Evolutionary conservation across 177 flowering plant genomes (phyloP), one percentile per base, ranked within the genome.

Genomic region (Vitis hybrid): DNA sequence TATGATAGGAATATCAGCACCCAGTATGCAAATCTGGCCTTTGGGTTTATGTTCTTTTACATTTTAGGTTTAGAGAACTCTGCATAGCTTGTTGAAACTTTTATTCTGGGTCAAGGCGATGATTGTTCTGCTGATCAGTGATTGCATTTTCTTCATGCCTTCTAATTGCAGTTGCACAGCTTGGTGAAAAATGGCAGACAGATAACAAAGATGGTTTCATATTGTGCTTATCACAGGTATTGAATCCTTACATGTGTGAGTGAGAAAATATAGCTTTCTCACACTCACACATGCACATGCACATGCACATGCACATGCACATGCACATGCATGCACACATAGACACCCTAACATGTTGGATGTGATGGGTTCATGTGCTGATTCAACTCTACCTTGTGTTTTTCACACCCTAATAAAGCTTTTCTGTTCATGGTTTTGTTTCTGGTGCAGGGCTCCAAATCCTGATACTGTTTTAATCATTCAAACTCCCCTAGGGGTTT

Each of bases 141-240:
- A 60, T 74, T 72, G 51, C 34, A 50, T 26, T 70, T 60, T 56
- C 9, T 63, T 56, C 61, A 5, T 61, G 19, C 29, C 5, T 55
- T 68, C 34, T 56, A 70, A 53, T 69, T 79, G 71, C 87, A 90
- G 96, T 76, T 90, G 80, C 96, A 90, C 68, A 75, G 83, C 76
- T 76, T 79, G 75, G 89, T 79, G 79, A 86, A 79, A 79, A 85
- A 87, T 73, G 93, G 93, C 45, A 84, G 67, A 50, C 90, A 84
- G 74, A 76, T 76, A 19, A 87, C 96, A 20, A 90, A 83, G 73
- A 86, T 86, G 91, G 77, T 90, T 29, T 87, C 96, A 4, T 90
- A 84, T 70, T 90, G 93, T 69, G 87, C 95, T 66, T 82, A 74
- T 77, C 92, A 90, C 83, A 79, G 85, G 95, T 86, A 71, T 74